phyloP scores from a whole-genome alignment of 495 filamentous ascomycete species.

The Podospora tetraspora region DNA sequence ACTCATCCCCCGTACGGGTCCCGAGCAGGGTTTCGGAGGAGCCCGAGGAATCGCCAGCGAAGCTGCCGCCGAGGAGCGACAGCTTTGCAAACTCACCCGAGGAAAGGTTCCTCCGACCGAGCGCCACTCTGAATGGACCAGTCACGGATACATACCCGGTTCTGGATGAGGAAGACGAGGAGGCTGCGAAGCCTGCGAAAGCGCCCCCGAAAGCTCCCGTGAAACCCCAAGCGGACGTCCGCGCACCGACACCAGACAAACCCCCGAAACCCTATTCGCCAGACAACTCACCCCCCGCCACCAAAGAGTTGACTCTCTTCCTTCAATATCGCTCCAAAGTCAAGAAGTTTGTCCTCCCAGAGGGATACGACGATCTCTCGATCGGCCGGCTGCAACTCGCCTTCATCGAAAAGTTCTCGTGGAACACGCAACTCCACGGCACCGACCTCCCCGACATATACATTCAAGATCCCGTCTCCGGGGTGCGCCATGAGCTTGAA shows the following conservation, averaged over 20 bases:
- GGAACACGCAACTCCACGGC: slow-evolving; percentile 94
- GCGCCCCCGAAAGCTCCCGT: slow-evolving; percentile 21
- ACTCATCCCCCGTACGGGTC: slow-evolving; percentile 57
- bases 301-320: slow-evolving; percentile 92
- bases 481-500: slow-evolving; percentile 91
- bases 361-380: slow-evolving; percentile 75
- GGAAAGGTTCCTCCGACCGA: slow-evolving; percentile 52
- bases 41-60: slow-evolving; percentile 40
- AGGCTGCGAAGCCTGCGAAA: slow-evolving; percentile 14
- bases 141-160: slow-evolving; percentile 35
- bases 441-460: slow-evolving; percentile 94
- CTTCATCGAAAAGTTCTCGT: slow-evolving; percentile 99
- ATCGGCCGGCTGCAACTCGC: slow-evolving; percentile 85
- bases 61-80: slow-evolving; percentile 35
- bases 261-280: slow-evolving; percentile 35
- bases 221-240: slow-evolving; percentile 16
- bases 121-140: slow-evolving; percentile 49
- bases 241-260: slow-evolving; percentile 37
- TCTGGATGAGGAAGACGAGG: slow-evolving; percentile 28
- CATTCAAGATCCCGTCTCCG: slow-evolving; percentile 91
- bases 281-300: slow-evolving; percentile 67
- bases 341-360: slow-evolving; percentile 87
- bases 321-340: slow-evolving; percentile 95
- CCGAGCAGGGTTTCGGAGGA: slow-evolving; percentile 64
- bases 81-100: slow-evolving; percentile 55